Conservation (phyloP, 371 early-diverging fungal species). For the Umbelopsis sp. region DNA sequence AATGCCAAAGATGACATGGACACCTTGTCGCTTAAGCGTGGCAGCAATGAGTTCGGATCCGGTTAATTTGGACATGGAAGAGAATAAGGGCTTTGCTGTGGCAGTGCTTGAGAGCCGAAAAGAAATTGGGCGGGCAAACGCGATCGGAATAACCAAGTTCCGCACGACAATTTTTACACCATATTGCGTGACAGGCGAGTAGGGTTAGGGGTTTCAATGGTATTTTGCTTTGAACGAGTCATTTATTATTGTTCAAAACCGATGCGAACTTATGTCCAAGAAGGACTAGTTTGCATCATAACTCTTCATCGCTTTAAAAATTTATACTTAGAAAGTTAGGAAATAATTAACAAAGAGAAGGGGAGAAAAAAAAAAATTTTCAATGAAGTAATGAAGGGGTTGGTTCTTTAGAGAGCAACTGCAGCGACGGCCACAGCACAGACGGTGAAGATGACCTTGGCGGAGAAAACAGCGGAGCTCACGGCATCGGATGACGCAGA, state of each 20-base stretch:
- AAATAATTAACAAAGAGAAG: not conserved
- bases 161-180: not conserved
- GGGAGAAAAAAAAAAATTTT: not conserved
- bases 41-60: conserved; percentile 71
- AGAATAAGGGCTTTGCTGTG: not conserved
- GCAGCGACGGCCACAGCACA: not conserved
- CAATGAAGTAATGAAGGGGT: not conserved
- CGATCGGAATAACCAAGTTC: not conserved
- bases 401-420: not conserved
- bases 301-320: not conserved
- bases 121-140: not conserved
- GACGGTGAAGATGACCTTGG: conserved; percentile 6
- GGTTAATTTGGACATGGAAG: conserved; percentile 21
- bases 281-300: not conserved
- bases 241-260: not conserved
- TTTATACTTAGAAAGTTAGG: not conserved
- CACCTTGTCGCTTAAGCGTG: conserved; percentile 64
- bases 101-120: not conserved
- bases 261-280: not conserved
- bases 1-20: conserved; percentile 77
- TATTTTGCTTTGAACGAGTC: not conserved
- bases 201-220: not conserved
- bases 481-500: not conserved
- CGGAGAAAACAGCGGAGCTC: not conserved
- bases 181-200: not conserved